phyloP scores from a whole-genome alignment of 2,329 filamentous ascomycete species.

The Fusarium praegraminearum region DNA sequence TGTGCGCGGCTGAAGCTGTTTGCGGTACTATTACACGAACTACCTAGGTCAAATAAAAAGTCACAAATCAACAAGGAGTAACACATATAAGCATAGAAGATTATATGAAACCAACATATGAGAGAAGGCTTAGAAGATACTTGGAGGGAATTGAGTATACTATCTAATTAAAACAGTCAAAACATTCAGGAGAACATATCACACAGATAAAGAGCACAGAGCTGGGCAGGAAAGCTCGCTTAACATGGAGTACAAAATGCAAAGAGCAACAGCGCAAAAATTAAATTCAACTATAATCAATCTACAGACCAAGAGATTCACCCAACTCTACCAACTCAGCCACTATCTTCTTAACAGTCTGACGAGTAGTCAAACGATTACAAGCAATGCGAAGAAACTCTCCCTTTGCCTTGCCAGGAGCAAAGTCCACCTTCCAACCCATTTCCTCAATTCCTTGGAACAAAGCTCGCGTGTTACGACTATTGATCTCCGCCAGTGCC shows the following conservation, averaged over 20 bases:
- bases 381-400: constrained; percentile 4
- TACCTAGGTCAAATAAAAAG: too few species aligned
- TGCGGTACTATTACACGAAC: too few species aligned
- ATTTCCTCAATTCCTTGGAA: neutral
- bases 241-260: too few species aligned
- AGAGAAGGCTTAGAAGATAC: fast-evolving
- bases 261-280: too few species aligned
- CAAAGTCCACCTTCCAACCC: constrained; percentile 4
- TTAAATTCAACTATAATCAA: neutral
- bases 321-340: neutral
- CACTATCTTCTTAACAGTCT: neutral
- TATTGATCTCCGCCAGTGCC: neutral
- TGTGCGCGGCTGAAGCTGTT: too few species aligned
- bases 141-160: too few species aligned
- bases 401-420: neutral
- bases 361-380: neutral
- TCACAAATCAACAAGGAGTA: too few species aligned
- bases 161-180: too few species aligned
- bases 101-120: fast-evolving
- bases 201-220: too few species aligned
- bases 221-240: too few species aligned
- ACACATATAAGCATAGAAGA: too few species aligned
- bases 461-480: neutral
- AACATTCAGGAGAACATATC: too few species aligned
- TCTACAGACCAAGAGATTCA: neutral